Conservation (phyloP, 2,329 filamentous ascomycete genomes). For the Colletotrichum tamarilloi region DNA sequence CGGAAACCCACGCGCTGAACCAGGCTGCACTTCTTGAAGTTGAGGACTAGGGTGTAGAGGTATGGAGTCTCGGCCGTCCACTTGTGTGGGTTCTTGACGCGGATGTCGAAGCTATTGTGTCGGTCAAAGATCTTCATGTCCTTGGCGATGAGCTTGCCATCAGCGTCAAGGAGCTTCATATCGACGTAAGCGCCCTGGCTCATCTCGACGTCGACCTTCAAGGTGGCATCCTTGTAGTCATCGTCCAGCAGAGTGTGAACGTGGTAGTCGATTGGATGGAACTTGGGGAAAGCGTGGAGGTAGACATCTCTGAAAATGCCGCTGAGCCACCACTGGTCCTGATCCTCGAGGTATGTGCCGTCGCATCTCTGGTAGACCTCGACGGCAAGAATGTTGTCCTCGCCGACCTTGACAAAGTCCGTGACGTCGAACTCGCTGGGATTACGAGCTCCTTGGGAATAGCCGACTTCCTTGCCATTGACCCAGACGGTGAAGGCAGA, state of each 20-base stretch:
- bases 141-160: constrained; percentile 43
- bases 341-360: constrained; percentile 78
- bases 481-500: constrained; percentile 78
- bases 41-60: constrained; percentile 64
- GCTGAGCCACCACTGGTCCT: constrained; percentile 76
- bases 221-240: constrained; percentile 62
- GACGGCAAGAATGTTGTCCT: constrained; percentile 69
- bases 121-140: constrained; percentile 39
- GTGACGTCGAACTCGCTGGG: constrained; percentile 80
- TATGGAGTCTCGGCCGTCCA: constrained; percentile 78
- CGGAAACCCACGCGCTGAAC: constrained; percentile 73
- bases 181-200: constrained; percentile 46
- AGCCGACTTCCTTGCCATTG: constrained; percentile 75
- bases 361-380: constrained; percentile 80
- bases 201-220: constrained; percentile 59
- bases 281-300: constrained; percentile 69
- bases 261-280: constrained; percentile 66
- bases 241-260: constrained; percentile 67
- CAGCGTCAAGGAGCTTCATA: constrained; percentile 49
- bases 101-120: constrained; percentile 56
- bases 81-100: constrained; percentile 63
- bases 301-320: constrained; percentile 78
- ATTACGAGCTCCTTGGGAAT: constrained; percentile 78
- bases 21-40: constrained; percentile 51
- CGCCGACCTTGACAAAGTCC: constrained; percentile 52